phyloP scores from a whole-genome alignment of 1,284 basidiomycete species.

The Heliocybe sulcata region DNA sequence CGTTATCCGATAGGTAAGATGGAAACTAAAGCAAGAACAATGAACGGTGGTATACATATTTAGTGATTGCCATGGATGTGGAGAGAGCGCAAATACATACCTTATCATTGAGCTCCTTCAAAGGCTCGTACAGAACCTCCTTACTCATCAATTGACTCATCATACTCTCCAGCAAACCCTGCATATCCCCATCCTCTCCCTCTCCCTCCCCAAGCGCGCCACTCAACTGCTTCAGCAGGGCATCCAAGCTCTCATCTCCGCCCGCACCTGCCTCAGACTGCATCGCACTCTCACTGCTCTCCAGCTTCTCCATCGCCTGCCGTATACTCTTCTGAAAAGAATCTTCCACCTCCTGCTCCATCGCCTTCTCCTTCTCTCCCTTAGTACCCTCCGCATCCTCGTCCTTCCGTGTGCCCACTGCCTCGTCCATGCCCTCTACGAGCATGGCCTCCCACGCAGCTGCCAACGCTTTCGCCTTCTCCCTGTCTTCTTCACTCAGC shows the following conservation, averaged over 20 bases:
- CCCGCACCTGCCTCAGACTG: constrained; percentile 24
- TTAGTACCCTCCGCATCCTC: constrained; percentile 2
- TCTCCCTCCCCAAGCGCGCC: constrained; percentile 21
- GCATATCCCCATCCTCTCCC: constrained; percentile 54
- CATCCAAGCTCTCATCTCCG: constrained; percentile 35
- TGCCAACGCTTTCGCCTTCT: constrained; percentile 40
- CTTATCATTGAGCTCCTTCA: constrained; percentile 84
- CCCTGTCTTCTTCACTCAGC: constrained; percentile 25
- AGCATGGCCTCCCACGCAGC: constrained; percentile 76
- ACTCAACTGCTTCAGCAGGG: constrained; percentile 37
- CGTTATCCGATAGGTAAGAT: constrained; percentile 58
- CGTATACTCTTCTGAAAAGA: constrained; percentile 75
- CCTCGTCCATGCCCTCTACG: constrained; percentile 57
- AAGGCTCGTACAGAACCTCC: constrained; percentile 88
- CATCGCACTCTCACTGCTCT: constrained; percentile 47
- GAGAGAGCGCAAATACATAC: constrained; percentile 30
- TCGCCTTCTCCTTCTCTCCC: constrained; percentile 14
- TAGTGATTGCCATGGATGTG: background rate
- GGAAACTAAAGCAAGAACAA: constrained; percentile 59
- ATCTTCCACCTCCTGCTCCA: constrained; percentile 26
- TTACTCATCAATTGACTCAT: constrained; percentile 94
- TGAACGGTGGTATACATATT: background rate
- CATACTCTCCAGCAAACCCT: constrained; percentile 82
- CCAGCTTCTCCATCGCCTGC: constrained; percentile 77
- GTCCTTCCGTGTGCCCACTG: constrained; percentile 26